phyloP scores from a whole-genome alignment of 495 filamentous ascomycete species.

The Penicillium samsonianum region DNA sequence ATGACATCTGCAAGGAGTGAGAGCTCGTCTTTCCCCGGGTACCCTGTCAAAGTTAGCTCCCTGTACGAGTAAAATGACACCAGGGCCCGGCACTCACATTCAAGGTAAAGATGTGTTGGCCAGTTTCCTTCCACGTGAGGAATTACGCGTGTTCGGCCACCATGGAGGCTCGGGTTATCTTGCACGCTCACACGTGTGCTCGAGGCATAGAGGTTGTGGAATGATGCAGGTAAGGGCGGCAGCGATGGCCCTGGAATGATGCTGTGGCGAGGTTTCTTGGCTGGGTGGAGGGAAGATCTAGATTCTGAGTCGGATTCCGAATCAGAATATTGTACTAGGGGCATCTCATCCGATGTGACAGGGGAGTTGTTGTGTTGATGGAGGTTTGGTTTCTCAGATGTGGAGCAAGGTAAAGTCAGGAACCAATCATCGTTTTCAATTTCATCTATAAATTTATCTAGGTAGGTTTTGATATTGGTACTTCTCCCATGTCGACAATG shows the following conservation, averaged over 20 bases:
- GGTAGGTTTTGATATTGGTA: not conserved
- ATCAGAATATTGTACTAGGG: slow-evolving; percentile 74
- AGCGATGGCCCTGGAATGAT: slow-evolving; percentile 42
- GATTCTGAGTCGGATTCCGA: slow-evolving; percentile 57
- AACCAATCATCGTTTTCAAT: not conserved
- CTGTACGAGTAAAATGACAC: not conserved
- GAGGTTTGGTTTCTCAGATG: slow-evolving; percentile 4
- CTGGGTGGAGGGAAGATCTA: slow-evolving; percentile 25
- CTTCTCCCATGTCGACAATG: not conserved
- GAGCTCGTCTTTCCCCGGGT: slow-evolving; percentile 61
- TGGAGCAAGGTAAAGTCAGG: not conserved
- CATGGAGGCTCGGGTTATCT: slow-evolving; percentile 84
- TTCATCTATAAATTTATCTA: not conserved
- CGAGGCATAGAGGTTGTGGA: slow-evolving; percentile 88
- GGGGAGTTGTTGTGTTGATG: slow-evolving; percentile 4
- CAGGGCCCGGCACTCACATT: slow-evolving; percentile 64
- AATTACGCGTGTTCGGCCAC: slow-evolving; percentile 74
- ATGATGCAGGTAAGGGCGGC: slow-evolving; percentile 78
- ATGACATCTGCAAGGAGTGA: slow-evolving; percentile 55
- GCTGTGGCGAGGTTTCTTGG: slow-evolving; percentile 29
- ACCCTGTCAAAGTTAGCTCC: slow-evolving; percentile 59
- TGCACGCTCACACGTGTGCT: slow-evolving; percentile 67
- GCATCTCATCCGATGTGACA: slow-evolving; percentile 39
- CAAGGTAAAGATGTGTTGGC: slow-evolving; percentile 90
- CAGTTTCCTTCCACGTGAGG: slow-evolving; percentile 90